Evolutionary conservation across 768 basidiomycete genomes (phyloP).

Genomic region (Lentinula lateritia): DNA sequence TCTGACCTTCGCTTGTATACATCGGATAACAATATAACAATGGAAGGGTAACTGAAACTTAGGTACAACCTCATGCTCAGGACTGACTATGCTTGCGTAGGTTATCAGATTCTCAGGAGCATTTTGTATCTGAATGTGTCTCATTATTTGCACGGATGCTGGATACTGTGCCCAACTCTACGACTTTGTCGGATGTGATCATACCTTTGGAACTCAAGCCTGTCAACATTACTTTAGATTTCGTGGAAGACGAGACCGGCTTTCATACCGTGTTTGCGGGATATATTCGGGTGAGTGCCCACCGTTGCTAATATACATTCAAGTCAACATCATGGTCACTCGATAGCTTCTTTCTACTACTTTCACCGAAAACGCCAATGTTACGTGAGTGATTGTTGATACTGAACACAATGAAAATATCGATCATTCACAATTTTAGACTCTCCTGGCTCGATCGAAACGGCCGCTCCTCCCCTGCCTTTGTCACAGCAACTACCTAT

Average conservation of each 20-base stretch:
- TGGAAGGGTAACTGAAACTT: constrained; percentile 10
- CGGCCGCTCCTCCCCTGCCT: background rate
- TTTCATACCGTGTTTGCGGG: constrained; percentile 7
- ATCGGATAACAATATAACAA: constrained; percentile 17
- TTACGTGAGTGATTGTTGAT: background rate
- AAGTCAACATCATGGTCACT: background rate
- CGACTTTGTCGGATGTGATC: constrained; percentile 13
- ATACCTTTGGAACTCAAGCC: constrained; percentile 11
- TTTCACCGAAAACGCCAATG: background rate
- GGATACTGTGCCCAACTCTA: constrained; percentile 14
- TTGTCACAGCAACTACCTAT: background rate
- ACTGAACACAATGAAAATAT: background rate
- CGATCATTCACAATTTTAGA: background rate
- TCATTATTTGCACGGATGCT: constrained; percentile 15
- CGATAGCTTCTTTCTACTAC: constrained; percentile 1
- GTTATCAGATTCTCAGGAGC: background rate
- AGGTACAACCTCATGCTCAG: background rate
- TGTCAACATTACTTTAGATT: constrained; percentile 7
- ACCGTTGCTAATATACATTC: background rate
- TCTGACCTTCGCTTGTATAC: constrained; percentile 19
- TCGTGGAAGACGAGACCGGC: background rate
- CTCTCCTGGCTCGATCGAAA: constrained; percentile 6
- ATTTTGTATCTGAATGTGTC: constrained; percentile 12
- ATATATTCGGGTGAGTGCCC: constrained; percentile 7
- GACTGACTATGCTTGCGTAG: background rate